Base-by-base conservation (phyloP, 345 rosid species). In the Acer yangbiense region DNA sequence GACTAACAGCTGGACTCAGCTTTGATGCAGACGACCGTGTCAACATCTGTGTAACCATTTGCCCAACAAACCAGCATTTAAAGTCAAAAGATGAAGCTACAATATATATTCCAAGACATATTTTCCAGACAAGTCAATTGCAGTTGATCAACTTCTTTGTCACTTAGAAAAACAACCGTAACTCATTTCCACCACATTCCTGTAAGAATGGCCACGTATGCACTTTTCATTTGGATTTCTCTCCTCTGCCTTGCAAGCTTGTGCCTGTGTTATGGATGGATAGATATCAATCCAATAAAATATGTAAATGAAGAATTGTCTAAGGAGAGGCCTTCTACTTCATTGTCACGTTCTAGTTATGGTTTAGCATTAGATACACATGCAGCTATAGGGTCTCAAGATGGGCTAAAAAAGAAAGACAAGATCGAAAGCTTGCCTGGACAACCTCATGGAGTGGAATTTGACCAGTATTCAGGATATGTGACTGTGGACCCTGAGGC, bases 351-450 rank as follows among this genome's bases (percentile, higher is more conserved):
- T 68, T 63, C 46, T 6, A 1, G 50, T 69, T 29, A 27, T 79
- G 65, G n/a, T 3, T 68, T 60, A 9, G 78, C 21, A 35, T 35
- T 35, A 35, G 39, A 35, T 16, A 17, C 27, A 55, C 0, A 43
- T 66, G 41, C 39, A 41, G 43, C 39, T 52, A 23, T 21, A 57
- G 58, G 14, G 60, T 18, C 67, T 58, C 79, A 80, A 65, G 72
- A 63, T 50, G 76, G 76, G 11, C 58, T 66, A 1, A 73, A 41
- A n/a, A 73, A 57, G 39, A 46, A 14, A 5, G 82, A 79, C 18
- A 79, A 69, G 71, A 69, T 79, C n/a, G 25, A 16, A 11, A 69
- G 39, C 60, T 72, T 82, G 78, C 85, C 85, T 1, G 85, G 85
- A 61, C 79, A 82, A 23, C 82, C 82, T 20, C 52, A 21, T 1